Conservation (phyloP, 1,139 yeast species). For the Pichia sp. region DNA sequence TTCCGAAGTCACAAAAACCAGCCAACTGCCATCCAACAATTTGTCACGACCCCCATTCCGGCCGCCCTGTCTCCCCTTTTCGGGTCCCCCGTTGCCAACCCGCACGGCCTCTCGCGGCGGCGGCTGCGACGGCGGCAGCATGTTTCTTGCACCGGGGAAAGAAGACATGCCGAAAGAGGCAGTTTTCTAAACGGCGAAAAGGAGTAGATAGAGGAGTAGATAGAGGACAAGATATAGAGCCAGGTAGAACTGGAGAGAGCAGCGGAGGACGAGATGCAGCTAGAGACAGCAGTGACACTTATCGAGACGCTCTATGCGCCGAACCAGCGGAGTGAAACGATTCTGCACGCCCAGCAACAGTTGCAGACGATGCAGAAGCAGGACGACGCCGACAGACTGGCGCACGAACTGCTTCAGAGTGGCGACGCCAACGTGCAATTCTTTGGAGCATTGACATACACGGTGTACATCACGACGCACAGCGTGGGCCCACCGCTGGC, state of each 20-base stretch:
- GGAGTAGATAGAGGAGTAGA: no score
- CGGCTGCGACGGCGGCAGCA: neutral
- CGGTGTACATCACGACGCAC: conserved; percentile 46
- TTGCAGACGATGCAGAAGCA: conserved; percentile 56
- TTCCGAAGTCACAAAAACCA: neutral
- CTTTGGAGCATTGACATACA: conserved; percentile 69
- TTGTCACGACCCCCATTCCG: neutral
- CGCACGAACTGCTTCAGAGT: conserved; percentile 43
- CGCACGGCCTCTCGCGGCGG: neutral
- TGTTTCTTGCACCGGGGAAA: neutral
- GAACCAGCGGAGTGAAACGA: conserved; percentile 7
- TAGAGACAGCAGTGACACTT: conserved; percentile 4
- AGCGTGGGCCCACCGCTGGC: conserved; percentile 6
- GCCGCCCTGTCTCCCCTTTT: neutral
- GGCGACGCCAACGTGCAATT: conserved; percentile 51
- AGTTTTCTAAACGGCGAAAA: neutral
- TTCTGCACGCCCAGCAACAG: conserved; percentile 36
- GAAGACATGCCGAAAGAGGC: neutral
- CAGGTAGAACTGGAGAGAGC: no score
- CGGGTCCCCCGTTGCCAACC: neutral
- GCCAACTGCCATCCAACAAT: neutral
- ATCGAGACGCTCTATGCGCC: conserved; percentile 15
- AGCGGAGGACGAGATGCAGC: neutral
- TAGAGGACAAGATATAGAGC: no score
- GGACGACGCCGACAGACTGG: conserved; percentile 46